These are phyloP conservation scores for Peziza echinospora DNA, from an alignment of 495 filamentous ascomycete genomes.

Conservation along the genomic window DNA sequence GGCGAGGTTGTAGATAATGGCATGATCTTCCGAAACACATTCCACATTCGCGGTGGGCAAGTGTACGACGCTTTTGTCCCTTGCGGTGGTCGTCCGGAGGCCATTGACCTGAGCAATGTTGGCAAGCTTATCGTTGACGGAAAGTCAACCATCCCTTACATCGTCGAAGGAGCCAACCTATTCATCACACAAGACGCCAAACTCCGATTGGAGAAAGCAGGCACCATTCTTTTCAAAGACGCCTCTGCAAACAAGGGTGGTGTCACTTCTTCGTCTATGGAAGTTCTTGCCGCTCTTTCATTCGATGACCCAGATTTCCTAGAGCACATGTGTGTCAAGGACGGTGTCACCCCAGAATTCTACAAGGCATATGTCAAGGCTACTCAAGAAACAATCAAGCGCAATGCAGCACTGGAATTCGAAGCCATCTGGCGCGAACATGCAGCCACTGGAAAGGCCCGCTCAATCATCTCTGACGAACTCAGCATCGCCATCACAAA, in stretches of 20 bases:
- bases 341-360: slow-evolving; percentile 66
- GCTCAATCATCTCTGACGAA: slow-evolving; percentile 70
- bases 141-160: slow-evolving; percentile 70
- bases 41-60: slow-evolving; percentile 59
- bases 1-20: slow-evolving; percentile 80
- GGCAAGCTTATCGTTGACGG: slow-evolving; percentile 63
- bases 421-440: slow-evolving; percentile 96
- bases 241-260: slow-evolving; percentile 97
- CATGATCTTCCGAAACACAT: slow-evolving; percentile 88
- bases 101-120: slow-evolving; percentile 75
- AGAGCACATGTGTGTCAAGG: slow-evolving; percentile 75
- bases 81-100: slow-evolving; percentile 90
- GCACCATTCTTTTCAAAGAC: slow-evolving; percentile 89
- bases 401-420: slow-evolving; percentile 81
- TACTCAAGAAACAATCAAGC: slow-evolving; percentile 70
- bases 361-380: slow-evolving; percentile 82
- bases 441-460: slow-evolving; percentile 50
- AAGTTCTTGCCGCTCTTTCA: slow-evolving; percentile 80
- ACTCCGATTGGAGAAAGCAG: slow-evolving; percentile 77
- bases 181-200: slow-evolving; percentile 99
- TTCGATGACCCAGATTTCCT: slow-evolving; percentile 79
- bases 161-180: slow-evolving; percentile 92
- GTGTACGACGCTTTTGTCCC: slow-evolving; percentile 81
- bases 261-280: slow-evolving; percentile 92
- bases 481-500: slow-evolving; percentile 80